Base-by-base conservation (phyloP, 106 monocot species). In the Acorus gramineus region DNA sequence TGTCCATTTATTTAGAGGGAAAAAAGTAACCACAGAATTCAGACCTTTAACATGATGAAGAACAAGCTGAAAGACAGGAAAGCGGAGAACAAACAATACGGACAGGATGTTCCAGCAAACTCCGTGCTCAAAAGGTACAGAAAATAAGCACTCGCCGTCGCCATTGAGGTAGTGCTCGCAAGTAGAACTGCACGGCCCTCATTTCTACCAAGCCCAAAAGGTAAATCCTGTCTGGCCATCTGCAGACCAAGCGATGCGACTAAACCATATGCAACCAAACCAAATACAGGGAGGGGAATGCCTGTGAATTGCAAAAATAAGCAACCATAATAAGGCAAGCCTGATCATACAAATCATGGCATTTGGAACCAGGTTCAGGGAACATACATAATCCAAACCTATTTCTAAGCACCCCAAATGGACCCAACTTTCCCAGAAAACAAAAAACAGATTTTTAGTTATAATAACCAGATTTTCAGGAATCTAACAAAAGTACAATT, bases 141-240 rank as follows among this genome's bases (percentile, higher is more conserved):
- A 76, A 96, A 96, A 79, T 89, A 96, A 78, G 85, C 80, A 85
- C 96, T 96, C 54, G 91, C 82, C 56, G 87, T 69, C 66, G 90
- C 96, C 96, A 96, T 87, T 47, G 87, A 73, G 44, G 87, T 87
- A 9, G 96, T 83, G 14, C 47, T 74, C 49, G 71, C 82, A 72
- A 90, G 76, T 55, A 91, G 74, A 71, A 79, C 59, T 14, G 85
- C 64, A 4, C 66, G 87, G 69, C 50, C 50, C 62, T 85, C 81
- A 71, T 53, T 64, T 64, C 85, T 74, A 67, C 68, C 57, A 66
- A 81, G 53, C 67, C 74, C 76, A 59, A 70, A 49, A 52, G 80
- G 46, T 13, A 72, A 47, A 64, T 60, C 67, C 60, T 81, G 87
- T 60, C 78, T 64, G 7, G 71, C 62, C 56, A 85, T 80, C 56